A percentile compares a stretch with the other conserved stretches of the same genome.
These are phyloP conservation scores for Suillus sp. DNA, from an alignment of 768 basidiomycete species.

Conservation along the genomic window DNA sequence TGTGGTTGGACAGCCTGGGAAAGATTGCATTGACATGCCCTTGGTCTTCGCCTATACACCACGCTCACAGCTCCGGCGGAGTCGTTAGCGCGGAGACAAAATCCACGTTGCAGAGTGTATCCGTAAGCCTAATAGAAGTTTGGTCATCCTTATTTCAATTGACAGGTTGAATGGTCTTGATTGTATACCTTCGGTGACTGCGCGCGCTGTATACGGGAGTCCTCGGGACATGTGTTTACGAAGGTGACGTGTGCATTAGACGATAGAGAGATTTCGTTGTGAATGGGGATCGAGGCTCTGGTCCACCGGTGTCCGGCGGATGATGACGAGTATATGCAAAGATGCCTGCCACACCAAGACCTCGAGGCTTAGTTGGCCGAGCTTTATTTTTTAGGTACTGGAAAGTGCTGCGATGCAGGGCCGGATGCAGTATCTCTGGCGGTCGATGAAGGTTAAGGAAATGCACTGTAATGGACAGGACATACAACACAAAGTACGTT, in stretches of 20 bases:
- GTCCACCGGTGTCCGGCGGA: slow-evolving; percentile 29
- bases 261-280: slow-evolving; percentile 9
- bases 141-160: slow-evolving; percentile 31
- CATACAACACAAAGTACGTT: slow-evolving; percentile 14
- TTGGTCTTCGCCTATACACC: slow-evolving; percentile 12
- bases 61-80: slow-evolving; percentile 18
- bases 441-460: slow-evolving; percentile 18
- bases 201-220: neutral
- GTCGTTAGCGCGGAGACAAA: slow-evolving; percentile 29
- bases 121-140: slow-evolving; percentile 26
- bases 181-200: neutral
- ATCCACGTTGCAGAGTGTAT: slow-evolving; percentile 33
- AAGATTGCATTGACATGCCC: slow-evolving; percentile 24
- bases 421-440: slow-evolving; percentile 25
- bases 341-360: slow-evolving; percentile 32
- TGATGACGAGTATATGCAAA: slow-evolving; percentile 37
- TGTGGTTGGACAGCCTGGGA: slow-evolving; percentile 16
- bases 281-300: slow-evolving; percentile 23
- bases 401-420: slow-evolving; percentile 34
- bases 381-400: slow-evolving; percentile 34
- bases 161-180: neutral
- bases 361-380: slow-evolving; percentile 33
- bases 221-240: slow-evolving; percentile 6
- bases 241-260: neutral
- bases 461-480: slow-evolving; percentile 15